Base-by-base conservation (phyloP, 2,329 filamentous ascomycete species). In the Colletotrichum musicola region DNA sequence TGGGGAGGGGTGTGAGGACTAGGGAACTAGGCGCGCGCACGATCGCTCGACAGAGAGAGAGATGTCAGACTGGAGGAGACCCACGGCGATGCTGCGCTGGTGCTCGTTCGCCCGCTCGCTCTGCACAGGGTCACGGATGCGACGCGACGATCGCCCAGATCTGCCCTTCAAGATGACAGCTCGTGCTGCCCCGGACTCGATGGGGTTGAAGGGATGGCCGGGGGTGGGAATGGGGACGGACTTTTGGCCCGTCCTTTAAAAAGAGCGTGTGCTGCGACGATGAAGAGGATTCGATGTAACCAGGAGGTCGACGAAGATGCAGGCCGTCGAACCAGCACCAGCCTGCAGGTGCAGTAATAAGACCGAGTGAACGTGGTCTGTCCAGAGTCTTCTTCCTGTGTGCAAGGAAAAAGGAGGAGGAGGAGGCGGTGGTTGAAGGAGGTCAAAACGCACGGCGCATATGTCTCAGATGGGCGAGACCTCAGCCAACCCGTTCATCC, bases 121-220 rank as follows among this genome's bases (percentile, higher is more conserved):
- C 30, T 60, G 54, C 40, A 44, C 50, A 50, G 42, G 64, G 51
- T 25, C 30, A 10, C 30, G 62, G 54, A 68, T n/a, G 50, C 42
- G 27, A 59, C 13, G 27, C 16, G 55, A 42, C 35, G 60, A 68
- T 68, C 61, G 54, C 62, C 61, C 27, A 68, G 65, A 65, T 68
- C 61, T 58, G 61, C 27, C 30, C 30, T 51, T 59, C 55, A 16
- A 50, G 55, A 68, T 60, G 61, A 22, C 55, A 54, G 54, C 40
- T 54, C 47, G 22, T 54, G 38, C 44, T 38, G 40, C 55, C 38
- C 58, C 51, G 16, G 54, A 30, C 51, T 57, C 16, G 47, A 22
- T n/a, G 47, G 12, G 46, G 59, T 12, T 35, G 35, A 40, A 25
- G 35, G 44, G n/a, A 56, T 25, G 38, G 4, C 14, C 35, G 12